Evolutionary conservation across 2,329 filamentous ascomycete species (phyloP), one percentile per base, ranked within the genome.

Genomic region (Pseudogymnoascus sp.): DNA sequence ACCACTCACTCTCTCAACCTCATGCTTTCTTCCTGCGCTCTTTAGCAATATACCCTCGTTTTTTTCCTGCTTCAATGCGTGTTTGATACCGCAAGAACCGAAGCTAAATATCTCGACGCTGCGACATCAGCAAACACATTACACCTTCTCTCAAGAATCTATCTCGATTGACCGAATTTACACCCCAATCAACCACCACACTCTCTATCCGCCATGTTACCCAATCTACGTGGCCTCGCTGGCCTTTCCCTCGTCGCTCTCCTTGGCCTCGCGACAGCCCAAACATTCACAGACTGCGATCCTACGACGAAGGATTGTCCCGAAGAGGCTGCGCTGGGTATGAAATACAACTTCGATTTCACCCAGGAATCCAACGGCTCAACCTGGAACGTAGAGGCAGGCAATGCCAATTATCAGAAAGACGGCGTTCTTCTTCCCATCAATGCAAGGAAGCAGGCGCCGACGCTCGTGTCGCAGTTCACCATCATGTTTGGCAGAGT

Each of bases 401-500:
- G 90, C 60, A 76, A 75, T 7, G 80, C 93, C 63, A 77, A 78
- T 12, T 92, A 87, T 73, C 81, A 81, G 63, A 73, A 80, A 53
- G 77, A 78, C n/a, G 90, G 89, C 38, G 89, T 89, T 50, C 78
- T 82, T 63, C 93, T 96, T 77, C 88, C 83, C 61, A 87, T 96
- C 76, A 78, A 75, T 63, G 81, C 87, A 73, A 82, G 85, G 67
- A 85, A 87, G 66, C 85, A 96, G 70, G 89, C 91, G 0, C 90
- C 91, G 0, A 96, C 91, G 0, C 83, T 96, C 66, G 83, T 87
- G 67, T 87, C 89, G 56, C 85, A 86, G 69, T 93, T 92, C 74
- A 95, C 91, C 78, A 89, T 96, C 75, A 92, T 96, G 79, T 93
- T 89, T 68, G 91, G 91, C 62, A 85, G 87, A 65, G 86, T 91